Conservation (phyloP, 2,329 filamentous ascomycete genomes). For the Apiospora sp. region DNA sequence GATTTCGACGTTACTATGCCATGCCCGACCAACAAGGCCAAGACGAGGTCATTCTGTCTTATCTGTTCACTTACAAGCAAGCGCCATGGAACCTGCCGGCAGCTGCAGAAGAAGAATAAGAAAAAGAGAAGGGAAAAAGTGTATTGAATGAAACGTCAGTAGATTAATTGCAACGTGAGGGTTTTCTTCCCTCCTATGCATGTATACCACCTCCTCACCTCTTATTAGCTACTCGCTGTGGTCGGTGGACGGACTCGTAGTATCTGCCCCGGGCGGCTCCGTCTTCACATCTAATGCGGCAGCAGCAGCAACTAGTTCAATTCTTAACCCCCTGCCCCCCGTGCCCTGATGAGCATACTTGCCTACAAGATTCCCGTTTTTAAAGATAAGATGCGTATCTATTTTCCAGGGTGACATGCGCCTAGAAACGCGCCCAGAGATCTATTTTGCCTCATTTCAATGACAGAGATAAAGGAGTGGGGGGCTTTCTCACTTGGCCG, state of each 20-base stretch:
- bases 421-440: constrained; percentile 11
- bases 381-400: not conserved
- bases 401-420: constrained; percentile 12
- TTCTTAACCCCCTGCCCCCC: not conserved
- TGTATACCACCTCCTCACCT: not conserved
- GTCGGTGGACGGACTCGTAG: not conserved
- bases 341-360: not conserved
- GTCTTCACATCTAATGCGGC: not conserved
- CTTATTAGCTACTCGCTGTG: not conserved
- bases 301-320: not conserved
- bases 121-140: not conserved
- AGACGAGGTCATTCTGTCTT: not conserved
- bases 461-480: constrained; percentile 1
- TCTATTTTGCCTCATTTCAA: not conserved
- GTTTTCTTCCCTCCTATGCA: not conserved
- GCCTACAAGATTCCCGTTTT: not conserved
- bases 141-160: not conserved
- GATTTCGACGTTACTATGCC: not conserved
- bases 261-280: constrained; percentile 9
- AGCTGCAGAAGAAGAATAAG: no score
- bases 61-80: not conserved
- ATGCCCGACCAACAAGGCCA: constrained; percentile 6
- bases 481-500: not conserved
- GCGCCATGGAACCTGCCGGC: not conserved
- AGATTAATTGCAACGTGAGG: not conserved